Evolutionary conservation across 139 green algal genomes (phyloP).

Genomic region (Micractinium sp.): DNA sequence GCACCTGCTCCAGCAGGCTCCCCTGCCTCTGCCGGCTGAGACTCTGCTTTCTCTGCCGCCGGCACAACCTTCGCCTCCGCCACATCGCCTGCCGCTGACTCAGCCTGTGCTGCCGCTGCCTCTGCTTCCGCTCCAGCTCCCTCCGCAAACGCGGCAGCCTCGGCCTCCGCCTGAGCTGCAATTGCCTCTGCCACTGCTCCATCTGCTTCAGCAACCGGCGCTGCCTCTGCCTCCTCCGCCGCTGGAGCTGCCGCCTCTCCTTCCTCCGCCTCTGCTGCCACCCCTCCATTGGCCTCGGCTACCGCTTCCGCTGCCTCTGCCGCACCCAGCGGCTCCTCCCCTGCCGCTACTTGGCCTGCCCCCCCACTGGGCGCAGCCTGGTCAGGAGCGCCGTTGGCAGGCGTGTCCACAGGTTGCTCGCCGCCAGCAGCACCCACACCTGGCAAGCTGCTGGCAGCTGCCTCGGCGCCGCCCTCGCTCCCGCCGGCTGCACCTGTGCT

Average conservation of each 20-base stretch:
- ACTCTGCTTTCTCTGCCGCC: background rate
- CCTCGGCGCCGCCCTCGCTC: too few species aligned
- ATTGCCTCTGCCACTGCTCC: background rate
- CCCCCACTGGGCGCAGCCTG: too few species aligned
- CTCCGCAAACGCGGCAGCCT: background rate
- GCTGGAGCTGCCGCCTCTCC: background rate
- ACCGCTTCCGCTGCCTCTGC: background rate
- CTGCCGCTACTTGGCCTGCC: too few species aligned
- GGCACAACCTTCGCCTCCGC: background rate
- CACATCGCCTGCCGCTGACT: background rate
- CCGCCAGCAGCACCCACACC: too few species aligned
- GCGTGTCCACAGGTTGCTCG: too few species aligned
- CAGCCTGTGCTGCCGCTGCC: background rate
- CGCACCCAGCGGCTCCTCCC: too few species aligned
- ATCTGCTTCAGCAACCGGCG: background rate
- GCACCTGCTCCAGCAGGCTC: background rate
- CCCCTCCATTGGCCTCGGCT: background rate
- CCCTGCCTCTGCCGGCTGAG: background rate
- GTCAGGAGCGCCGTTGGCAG: too few species aligned
- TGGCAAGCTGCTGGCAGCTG: too few species aligned
- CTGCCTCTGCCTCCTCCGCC: background rate
- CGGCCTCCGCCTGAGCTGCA: too few species aligned
- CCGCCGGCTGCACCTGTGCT: too few species aligned
- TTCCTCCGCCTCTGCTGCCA: background rate
- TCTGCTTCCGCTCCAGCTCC: background rate